Conservation (phyloP, 2,329 filamentous ascomycete genomes). For the Pezicula carpinea region DNA sequence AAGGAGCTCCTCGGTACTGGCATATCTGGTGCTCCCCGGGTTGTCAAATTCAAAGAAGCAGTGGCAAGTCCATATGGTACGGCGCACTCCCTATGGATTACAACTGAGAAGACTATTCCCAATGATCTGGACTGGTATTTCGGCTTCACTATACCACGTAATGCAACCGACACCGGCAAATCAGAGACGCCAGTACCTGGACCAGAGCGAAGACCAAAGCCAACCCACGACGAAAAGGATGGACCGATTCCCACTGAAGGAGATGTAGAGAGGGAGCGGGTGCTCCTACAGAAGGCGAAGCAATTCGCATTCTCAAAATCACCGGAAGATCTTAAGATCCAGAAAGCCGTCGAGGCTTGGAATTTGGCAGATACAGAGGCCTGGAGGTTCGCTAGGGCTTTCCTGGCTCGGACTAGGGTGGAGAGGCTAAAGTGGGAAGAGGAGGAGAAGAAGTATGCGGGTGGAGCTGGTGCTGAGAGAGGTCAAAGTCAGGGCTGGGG, state of each 20-base stretch:
- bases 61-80: slow-evolving; percentile 65
- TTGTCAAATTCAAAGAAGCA: slow-evolving; percentile 74
- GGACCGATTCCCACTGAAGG: slow-evolving; percentile 47
- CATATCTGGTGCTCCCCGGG: slow-evolving; percentile 58
- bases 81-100: slow-evolving; percentile 73
- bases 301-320: slow-evolving; percentile 41
- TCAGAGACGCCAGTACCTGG: slow-evolving; percentile 54
- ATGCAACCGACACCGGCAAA: slow-evolving; percentile 46
- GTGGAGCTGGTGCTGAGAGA: slow-evolving; percentile 46
- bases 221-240: slow-evolving; percentile 41
- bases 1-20: slow-evolving; percentile 61
- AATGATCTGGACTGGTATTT: slow-evolving; percentile 84
- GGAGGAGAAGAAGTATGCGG: slow-evolving; percentile 60
- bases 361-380: slow-evolving; percentile 70
- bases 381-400: slow-evolving; percentile 71
- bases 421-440: slow-evolving; percentile 67
- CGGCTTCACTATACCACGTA: slow-evolving; percentile 72
- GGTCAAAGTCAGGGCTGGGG: slow-evolving; percentile 21
- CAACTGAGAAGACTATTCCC: slow-evolving; percentile 55
- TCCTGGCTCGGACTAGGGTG: slow-evolving; percentile 54
- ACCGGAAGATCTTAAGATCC: slow-evolving; percentile 40
- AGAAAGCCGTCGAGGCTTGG: slow-evolving; percentile 58
- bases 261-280: slow-evolving; percentile 49
- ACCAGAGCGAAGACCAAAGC: slow-evolving; percentile 49
- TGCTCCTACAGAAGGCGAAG: slow-evolving; percentile 49